Conservation (phyloP, 176 grass and related monocot genomes). For the Aechmea fasciata region DNA sequence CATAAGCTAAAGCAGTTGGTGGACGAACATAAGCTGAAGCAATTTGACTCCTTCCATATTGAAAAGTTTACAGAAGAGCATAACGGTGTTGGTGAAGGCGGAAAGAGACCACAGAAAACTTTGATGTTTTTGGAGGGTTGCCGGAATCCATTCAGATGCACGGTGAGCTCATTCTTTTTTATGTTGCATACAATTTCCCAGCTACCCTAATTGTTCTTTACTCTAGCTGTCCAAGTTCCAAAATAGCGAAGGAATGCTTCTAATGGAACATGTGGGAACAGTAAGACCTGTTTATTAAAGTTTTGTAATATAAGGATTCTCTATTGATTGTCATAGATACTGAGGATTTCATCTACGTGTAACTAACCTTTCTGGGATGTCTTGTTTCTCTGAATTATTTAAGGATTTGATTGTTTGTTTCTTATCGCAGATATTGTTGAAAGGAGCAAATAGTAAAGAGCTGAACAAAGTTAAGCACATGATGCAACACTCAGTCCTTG, state of each 20-base stretch:
- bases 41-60: conserved; percentile 71
- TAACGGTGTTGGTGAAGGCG: conserved; percentile 41
- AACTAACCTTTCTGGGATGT: too few relatives aligned
- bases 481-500: conserved; percentile 63
- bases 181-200: too few relatives aligned
- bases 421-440: conserved; percentile 65
- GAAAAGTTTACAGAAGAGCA: conserved; percentile 66
- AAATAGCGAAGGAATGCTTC: too few relatives aligned
- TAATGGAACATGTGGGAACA: too few relatives aligned
- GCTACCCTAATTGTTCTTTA: too few relatives aligned
- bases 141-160: conserved; percentile 62
- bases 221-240: too few relatives aligned
- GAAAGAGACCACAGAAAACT: conserved; percentile 63
- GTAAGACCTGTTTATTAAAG: too few relatives aligned
- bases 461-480: conserved; percentile 81
- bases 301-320: too few relatives aligned
- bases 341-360: too few relatives aligned
- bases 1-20: conserved; percentile 18
- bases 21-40: conserved; percentile 5
- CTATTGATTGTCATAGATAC: too few relatives aligned
- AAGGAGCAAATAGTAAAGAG: conserved; percentile 55
- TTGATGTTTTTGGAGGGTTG: conserved; percentile 83
- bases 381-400: too few relatives aligned
- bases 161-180: conserved; percentile 34
- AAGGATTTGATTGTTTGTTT: neutral